These are phyloP conservation scores for Dillenia suffruticosa DNA, from an alignment of 164 flowering plant genomes.

Conservation along the genomic window DNA sequence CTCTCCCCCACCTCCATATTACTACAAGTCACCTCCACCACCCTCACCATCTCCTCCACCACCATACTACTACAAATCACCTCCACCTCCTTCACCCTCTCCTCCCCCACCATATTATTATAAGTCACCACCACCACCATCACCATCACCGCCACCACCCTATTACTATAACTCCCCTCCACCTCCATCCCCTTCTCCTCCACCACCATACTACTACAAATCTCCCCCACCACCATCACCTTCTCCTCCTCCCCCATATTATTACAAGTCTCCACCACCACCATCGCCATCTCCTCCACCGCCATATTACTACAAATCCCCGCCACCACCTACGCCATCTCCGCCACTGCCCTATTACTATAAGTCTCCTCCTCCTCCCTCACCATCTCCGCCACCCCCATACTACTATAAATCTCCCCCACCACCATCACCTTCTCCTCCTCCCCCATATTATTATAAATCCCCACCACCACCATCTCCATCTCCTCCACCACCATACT, in stretches of 20 bases:
- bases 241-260: slow-evolving; percentile 29
- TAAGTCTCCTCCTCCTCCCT: slow-evolving; percentile 7
- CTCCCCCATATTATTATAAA: background rate
- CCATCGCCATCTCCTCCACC: slow-evolving; percentile 18
- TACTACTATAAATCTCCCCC: slow-evolving; percentile 2
- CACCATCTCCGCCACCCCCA: slow-evolving; percentile 27
- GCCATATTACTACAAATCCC: background rate
- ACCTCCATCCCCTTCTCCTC: slow-evolving; percentile 31
- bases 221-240: slow-evolving; percentile 35
- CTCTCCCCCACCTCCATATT: slow-evolving; percentile 8
- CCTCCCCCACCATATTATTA: slow-evolving; percentile 15
- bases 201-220: slow-evolving; percentile 29
- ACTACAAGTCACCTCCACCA: slow-evolving; percentile 15
- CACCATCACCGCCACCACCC: slow-evolving; percentile 19
- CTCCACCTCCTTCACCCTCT: slow-evolving; percentile 27
- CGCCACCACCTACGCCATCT: slow-evolving; percentile 23
- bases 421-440: slow-evolving; percentile 4
- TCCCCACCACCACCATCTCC: background rate
- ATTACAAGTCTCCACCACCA: slow-evolving; percentile 47
- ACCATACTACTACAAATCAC: slow-evolving; percentile 6
- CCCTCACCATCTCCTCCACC: slow-evolving; percentile 16
- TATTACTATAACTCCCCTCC: slow-evolving; percentile 34
- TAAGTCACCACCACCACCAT: slow-evolving; percentile 26
- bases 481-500: slow-evolving; percentile 35
- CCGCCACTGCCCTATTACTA: background rate